These are phyloP conservation scores for Stevia rebaudiana DNA, from an alignment of 140 eudicot species.

Conservation along the genomic window DNA sequence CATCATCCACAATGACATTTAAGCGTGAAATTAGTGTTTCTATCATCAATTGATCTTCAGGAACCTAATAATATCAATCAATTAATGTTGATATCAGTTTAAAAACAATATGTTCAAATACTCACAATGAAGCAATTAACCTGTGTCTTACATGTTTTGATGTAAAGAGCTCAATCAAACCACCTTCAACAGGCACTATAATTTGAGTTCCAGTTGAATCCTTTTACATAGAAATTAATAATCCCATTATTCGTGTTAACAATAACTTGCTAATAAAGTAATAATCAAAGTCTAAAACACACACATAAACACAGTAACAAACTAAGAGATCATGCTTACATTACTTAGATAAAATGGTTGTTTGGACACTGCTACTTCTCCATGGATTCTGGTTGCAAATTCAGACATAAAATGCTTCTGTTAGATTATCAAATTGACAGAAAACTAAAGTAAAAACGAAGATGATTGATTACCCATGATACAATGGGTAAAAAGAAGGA, in stretches of 20 bases:
- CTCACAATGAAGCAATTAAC: neutral
- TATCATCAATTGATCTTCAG: conserved; percentile 41
- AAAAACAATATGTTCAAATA: neutral
- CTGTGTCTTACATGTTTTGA: conserved; percentile 42
- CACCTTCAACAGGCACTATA: conserved; percentile 55
- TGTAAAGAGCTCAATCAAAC: conserved; percentile 60
- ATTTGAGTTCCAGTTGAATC: conserved; percentile 53
- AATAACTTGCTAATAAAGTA: neutral
- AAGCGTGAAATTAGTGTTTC: conserved; percentile 39
- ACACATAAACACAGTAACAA: neutral
- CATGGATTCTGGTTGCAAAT: conserved; percentile 53
- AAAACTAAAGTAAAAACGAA: neutral
- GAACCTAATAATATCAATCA: conserved; percentile 35
- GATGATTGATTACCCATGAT: conserved; percentile 43
- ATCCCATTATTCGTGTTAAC: neutral
- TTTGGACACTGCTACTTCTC: conserved; percentile 61
- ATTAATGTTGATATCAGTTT: neutral
- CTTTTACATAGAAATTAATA: conserved; percentile 27
- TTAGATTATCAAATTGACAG: neutral
- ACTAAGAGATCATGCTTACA: conserved; percentile 12
- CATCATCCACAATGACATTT: conserved; percentile 17
- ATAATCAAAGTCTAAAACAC: neutral
- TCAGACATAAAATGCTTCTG: neutral
- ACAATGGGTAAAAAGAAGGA: conserved; percentile 53
- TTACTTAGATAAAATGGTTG: conserved; percentile 42